These are phyloP conservation scores for Aspergillus nanangensis DNA, from an alignment of 495 filamentous ascomycete species.

Conservation along the genomic window DNA sequence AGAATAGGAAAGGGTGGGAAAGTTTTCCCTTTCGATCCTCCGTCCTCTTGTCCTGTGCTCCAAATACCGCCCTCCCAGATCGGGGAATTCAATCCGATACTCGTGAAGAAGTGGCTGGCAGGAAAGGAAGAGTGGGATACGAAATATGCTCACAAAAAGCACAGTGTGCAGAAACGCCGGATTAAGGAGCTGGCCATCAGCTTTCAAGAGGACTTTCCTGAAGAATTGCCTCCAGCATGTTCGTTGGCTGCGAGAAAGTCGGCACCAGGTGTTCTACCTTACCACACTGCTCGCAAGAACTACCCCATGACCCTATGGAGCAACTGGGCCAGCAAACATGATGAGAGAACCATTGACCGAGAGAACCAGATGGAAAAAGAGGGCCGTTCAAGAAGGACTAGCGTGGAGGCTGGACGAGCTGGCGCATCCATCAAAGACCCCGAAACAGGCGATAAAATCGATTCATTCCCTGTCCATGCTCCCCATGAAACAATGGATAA, in stretches of 20 bases:
- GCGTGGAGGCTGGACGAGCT: constrained; percentile 33
- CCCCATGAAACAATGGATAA: neutral
- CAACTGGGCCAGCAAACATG: constrained; percentile 81
- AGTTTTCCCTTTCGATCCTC: constrained; percentile 60
- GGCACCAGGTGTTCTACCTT: constrained; percentile 49
- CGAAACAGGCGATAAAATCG: constrained; percentile 1
- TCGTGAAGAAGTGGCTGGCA: constrained; percentile 78
- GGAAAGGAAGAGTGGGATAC: constrained; percentile 66
- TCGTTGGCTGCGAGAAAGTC: constrained; percentile 69
- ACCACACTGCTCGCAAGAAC: constrained; percentile 48
- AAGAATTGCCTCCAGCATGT: constrained; percentile 76
- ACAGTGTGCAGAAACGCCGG: constrained; percentile 62
- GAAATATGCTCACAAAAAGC: constrained; percentile 61
- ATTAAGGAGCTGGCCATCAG: constrained; percentile 66
- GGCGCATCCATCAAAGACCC: constrained; percentile 25
- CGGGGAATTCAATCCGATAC: constrained; percentile 72
- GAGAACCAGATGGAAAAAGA: constrained; percentile 35
- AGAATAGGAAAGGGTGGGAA: constrained; percentile 71
- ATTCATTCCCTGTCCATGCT: neutral
- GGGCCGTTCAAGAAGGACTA: constrained; percentile 20
- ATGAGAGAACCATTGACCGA: constrained; percentile 61
- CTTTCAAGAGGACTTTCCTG: constrained; percentile 65
- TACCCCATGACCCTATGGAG: constrained; percentile 80
- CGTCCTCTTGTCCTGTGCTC: constrained; percentile 57
- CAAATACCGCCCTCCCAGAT: constrained; percentile 57